These are phyloP conservation scores for Limonium bicolor DNA, from an alignment of 148 eudicot species.

Conservation along the genomic window DNA sequence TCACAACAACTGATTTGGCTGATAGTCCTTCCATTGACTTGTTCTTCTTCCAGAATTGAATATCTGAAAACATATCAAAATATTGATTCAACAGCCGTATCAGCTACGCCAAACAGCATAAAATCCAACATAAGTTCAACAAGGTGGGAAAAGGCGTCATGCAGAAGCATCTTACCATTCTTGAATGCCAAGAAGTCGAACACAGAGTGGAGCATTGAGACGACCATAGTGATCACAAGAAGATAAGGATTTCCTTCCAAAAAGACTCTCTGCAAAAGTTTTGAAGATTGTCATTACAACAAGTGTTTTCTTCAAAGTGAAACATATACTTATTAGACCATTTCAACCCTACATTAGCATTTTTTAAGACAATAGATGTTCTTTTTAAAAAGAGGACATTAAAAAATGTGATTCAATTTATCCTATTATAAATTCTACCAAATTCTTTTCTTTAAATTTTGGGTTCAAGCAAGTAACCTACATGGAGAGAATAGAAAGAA, in stretches of 20 bases:
- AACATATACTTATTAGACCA: too few relatives aligned
- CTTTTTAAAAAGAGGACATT: too few relatives aligned
- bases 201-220: slow-evolving; percentile 72
- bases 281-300: neutral
- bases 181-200: slow-evolving; percentile 96
- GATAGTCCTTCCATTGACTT: slow-evolving; percentile 98
- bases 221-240: slow-evolving; percentile 76
- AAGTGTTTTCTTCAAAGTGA: too few relatives aligned
- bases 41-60: slow-evolving; percentile 98
- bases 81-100: neutral
- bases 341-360: too few relatives aligned
- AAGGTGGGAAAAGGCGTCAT: neutral
- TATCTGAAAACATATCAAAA: slow-evolving; percentile 36
- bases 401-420: too few relatives aligned
- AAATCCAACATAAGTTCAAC: neutral
- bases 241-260: slow-evolving; percentile 94
- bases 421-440: too few relatives aligned
- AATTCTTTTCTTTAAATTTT: too few relatives aligned
- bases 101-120: neutral
- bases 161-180: slow-evolving; percentile 48
- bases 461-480: too few relatives aligned
- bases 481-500: too few relatives aligned
- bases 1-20: slow-evolving; percentile 81
- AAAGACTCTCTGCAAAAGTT: slow-evolving; percentile 64
- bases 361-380: too few relatives aligned